Base-by-base conservation (phyloP, 2,329 filamentous ascomycete genomes). In the Septoria linicola region DNA sequence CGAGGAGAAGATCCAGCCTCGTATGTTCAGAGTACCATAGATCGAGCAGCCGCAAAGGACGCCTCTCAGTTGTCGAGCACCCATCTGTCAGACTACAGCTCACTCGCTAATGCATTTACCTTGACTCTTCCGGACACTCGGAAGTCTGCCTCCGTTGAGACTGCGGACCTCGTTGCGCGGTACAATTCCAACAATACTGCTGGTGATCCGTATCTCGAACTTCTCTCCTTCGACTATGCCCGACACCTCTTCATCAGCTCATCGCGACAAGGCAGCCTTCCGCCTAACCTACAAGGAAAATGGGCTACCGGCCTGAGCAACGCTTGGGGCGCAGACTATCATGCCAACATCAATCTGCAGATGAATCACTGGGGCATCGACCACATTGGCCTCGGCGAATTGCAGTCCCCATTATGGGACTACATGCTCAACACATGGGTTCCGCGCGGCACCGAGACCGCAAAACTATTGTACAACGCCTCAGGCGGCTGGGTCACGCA, bases 331-430 rank as follows among this genome's bases (percentile, higher is more conserved):
- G 74, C 70, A 2, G 79, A 83, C 57, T 83, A 81, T 49, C 79
- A 81, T 45, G 70, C 74, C 32, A 79, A 83, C 54, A 82, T 83
- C 59, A 83, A 83, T 50, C 50, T 82, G 0, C 78, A 83, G 56
- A 83, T 82, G 80, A 83, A 82, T 52, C 75, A 82, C 58, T 83
- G 80, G 80, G 70, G 68, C 1, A 73, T 75, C 2, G 78, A 81
- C 27, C 72, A 79, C 45, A 80, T 77, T 0, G 79, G 78, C 0
- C 65, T 82, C 0, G 72, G 70, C 0, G 66, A 66, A 2, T 69
- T 78, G 1, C 72, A 78, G 40, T 62, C 65, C 0, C 72, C 76
- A 0, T 63, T 80, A 0, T 82, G 76, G 73, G 66, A 76, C 6
- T 81, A 78, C 49, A 81, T 83, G 66, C 55, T 68, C 4, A 66